phyloP scores from a whole-genome alignment of 805 yeast species.

The Spathaspora sp. region DNA sequence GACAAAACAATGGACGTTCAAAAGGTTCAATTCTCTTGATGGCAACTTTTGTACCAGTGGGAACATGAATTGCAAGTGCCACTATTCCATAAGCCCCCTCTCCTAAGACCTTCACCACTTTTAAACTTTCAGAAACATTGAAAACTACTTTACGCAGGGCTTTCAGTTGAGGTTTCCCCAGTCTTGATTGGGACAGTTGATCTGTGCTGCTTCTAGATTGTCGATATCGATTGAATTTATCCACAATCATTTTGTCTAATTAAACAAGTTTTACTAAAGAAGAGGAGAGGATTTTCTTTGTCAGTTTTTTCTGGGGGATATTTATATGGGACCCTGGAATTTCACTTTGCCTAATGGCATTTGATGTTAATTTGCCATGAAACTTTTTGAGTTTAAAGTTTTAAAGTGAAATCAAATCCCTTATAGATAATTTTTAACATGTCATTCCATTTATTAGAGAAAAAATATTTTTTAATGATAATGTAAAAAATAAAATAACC shows the following conservation, averaged over 20 bases:
- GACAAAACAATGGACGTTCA: conserved; percentile 58
- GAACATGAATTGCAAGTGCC: conserved; percentile 62
- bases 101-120: conserved; percentile 59
- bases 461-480: neutral
- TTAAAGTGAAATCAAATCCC: too few species aligned
- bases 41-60: conserved; percentile 63
- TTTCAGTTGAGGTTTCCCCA: neutral
- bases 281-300: neutral
- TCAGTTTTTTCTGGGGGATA: neutral
- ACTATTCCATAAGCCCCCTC: conserved; percentile 85
- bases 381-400: neutral
- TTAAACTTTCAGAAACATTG: conserved; percentile 61
- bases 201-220: neutral
- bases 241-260: neutral
- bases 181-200: neutral
- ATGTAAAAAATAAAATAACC: neutral
- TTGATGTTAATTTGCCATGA: neutral
- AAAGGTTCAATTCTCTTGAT: conserved; percentile 77
- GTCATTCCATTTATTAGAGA: too few species aligned
- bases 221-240: neutral
- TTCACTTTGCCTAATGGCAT: neutral
- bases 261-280: neutral
- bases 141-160: conserved; percentile 34
- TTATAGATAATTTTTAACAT: neutral
- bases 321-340: neutral